These are phyloP conservation scores for Crataegus laevigata DNA, from an alignment of 306 rosid species.

Conservation along the genomic window DNA sequence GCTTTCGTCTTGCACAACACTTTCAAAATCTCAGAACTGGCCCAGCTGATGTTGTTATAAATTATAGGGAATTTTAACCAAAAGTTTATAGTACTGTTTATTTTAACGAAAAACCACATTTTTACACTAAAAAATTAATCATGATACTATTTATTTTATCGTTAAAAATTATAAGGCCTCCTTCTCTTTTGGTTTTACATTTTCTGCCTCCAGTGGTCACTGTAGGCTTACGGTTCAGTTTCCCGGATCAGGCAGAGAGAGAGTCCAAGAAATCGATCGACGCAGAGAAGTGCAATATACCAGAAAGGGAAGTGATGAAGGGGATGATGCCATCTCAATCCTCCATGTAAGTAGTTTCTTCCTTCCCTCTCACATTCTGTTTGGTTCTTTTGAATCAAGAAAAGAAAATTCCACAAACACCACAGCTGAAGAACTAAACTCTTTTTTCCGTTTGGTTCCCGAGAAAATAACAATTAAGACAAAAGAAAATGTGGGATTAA, in stretches of 20 bases:
- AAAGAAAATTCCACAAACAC: neutral
- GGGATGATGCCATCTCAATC: neutral
- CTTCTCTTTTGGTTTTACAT: neutral
- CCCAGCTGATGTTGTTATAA: no score
- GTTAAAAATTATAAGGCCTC: no score
- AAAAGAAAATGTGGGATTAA: slow-evolving; percentile 6
- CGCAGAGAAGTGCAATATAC: neutral
- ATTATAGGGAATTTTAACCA: no score
- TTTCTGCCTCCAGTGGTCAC: neutral
- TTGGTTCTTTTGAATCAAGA: neutral
- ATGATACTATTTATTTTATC: no score
- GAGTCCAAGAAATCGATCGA: slow-evolving; percentile 9
- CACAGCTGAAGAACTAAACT: neutral
- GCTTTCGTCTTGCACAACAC: no score
- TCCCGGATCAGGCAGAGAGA: neutral
- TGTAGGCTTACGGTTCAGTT: neutral
- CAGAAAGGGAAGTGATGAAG: slow-evolving; percentile 1
- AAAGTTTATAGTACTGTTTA: no score
- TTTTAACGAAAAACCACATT: no score
- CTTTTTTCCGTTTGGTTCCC: neutral
- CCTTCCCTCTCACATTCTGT: neutral
- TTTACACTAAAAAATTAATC: no score
- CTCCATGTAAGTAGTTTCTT: slow-evolving; percentile 9
- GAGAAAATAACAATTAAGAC: neutral
- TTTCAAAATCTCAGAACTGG: no score